Evolutionary conservation across 2,329 filamentous ascomycete genomes (phyloP).

Genomic region (Achaetomium macrosporum): DNA sequence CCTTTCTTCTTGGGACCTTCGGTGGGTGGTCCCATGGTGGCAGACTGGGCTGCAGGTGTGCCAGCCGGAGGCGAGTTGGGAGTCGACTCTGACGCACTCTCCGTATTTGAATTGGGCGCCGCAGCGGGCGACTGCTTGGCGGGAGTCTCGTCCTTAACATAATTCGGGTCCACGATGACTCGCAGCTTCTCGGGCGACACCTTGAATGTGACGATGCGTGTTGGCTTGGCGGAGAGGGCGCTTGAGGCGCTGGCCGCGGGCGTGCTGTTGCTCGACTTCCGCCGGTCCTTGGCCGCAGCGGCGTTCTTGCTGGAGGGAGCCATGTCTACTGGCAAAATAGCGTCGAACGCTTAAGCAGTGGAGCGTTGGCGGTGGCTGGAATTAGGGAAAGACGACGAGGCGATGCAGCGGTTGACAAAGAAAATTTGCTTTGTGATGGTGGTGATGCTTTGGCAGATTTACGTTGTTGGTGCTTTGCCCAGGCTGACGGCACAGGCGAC

Average conservation of each 20-base stretch:
- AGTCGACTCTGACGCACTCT: constrained; percentile 55
- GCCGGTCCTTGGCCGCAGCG: constrained; percentile 36
- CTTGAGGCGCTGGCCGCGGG: constrained; percentile 9
- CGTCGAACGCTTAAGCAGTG: constrained; percentile 4
- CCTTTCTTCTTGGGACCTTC: constrained; percentile 70
- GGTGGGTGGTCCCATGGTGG: constrained; percentile 52
- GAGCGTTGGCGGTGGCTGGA: constrained; percentile 2
- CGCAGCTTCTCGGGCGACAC: constrained; percentile 47
- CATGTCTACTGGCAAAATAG: constrained; percentile 28
- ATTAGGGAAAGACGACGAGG: not conserved
- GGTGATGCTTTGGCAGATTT: constrained; percentile 14
- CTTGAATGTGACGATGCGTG: constrained; percentile 46
- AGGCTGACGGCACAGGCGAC: constrained; percentile 13
- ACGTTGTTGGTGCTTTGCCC: constrained; percentile 9
- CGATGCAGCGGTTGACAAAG: constrained; percentile 7
- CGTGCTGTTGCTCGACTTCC: constrained; percentile 32
- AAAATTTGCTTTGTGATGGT: constrained; percentile 20
- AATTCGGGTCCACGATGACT: constrained; percentile 40
- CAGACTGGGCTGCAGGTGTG: constrained; percentile 46
- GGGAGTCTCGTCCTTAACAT: constrained; percentile 36
- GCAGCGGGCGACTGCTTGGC: constrained; percentile 41
- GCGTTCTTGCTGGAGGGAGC: constrained; percentile 33
- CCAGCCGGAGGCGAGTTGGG: constrained; percentile 52
- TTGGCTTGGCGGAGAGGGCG: constrained; percentile 25
- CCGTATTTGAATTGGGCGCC: constrained; percentile 42